These are phyloP conservation scores for Trichophyton equinum DNA, from an alignment of 2,329 filamentous ascomycete species.

Conservation along the genomic window DNA sequence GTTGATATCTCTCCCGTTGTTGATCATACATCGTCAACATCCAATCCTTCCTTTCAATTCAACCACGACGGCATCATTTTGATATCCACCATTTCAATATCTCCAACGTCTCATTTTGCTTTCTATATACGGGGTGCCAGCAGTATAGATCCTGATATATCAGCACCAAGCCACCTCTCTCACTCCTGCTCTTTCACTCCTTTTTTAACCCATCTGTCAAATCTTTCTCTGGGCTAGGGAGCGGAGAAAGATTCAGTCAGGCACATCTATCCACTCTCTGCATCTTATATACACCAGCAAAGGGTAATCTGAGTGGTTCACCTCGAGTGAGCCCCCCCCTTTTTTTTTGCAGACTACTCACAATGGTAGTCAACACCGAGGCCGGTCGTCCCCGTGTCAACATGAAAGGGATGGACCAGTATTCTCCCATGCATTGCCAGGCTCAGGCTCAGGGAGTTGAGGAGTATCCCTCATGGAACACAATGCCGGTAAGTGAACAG, in stretches of 20 bases:
- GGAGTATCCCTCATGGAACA: conserved; percentile 7
- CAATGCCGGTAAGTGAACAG: conserved; percentile 5
- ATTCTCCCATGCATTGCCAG: background rate
- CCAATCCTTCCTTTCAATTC: background rate
- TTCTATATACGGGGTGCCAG: background rate
- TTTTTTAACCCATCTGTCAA: background rate
- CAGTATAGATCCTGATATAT: background rate
- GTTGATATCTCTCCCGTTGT: background rate
- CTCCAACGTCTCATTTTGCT: background rate
- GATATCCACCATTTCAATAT: background rate
- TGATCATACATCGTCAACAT: background rate
- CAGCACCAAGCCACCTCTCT: background rate
- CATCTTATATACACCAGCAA: background rate
- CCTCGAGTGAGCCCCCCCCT: background rate
- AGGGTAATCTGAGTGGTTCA: background rate
- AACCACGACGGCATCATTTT: background rate
- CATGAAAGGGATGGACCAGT: background rate
- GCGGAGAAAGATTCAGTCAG: background rate
- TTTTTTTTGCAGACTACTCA: background rate
- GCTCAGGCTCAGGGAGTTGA: background rate
- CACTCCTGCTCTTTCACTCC: background rate
- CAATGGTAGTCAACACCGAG: conserved; percentile 4
- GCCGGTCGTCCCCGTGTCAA: conserved; percentile 1
- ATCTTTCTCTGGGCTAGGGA: conserved; percentile 1
- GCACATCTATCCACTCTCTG: background rate